Percentiles rank a stretch among this genome's conserved stretches.
These are phyloP conservation scores for Kodamaea neixiangensis DNA, from an alignment of 805 yeast species.

Conservation along the genomic window DNA sequence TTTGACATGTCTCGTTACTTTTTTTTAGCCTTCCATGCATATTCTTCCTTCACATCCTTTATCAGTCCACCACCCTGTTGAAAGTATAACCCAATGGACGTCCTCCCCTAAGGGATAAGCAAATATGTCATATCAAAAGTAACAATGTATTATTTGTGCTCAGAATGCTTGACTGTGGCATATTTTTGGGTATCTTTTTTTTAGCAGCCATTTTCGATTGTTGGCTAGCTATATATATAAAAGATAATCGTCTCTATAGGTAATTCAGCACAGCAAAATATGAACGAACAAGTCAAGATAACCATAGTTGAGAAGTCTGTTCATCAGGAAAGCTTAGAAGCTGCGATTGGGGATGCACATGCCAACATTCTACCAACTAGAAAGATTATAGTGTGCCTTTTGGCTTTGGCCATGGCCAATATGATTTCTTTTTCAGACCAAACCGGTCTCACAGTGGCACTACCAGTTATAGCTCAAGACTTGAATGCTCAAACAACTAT, in stretches of 20 bases:
- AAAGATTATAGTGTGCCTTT: constrained; percentile 38
- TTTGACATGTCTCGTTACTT: background rate
- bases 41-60: background rate
- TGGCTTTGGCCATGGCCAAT: constrained; percentile 39
- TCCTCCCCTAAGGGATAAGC: background rate
- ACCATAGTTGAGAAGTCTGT: constrained; percentile 2
- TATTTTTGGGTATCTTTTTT: background rate
- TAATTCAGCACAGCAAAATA: background rate
- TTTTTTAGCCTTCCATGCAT: background rate
- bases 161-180: background rate
- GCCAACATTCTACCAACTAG: constrained; percentile 40
- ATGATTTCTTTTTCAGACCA: constrained; percentile 51
- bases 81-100: background rate
- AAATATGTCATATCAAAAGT: background rate
- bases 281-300: background rate
- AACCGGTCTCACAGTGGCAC: constrained; percentile 49
- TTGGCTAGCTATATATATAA: background rate
- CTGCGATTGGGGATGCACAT: constrained; percentile 43
- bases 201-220: background rate
- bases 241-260: background rate
- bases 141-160: background rate
- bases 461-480: constrained; percentile 50
- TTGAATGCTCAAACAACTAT: constrained; percentile 49
- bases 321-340: constrained; percentile 15
- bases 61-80: background rate